Evolutionary conservation across 2,329 filamentous ascomycete species (phyloP), one percentile per base, ranked within the genome.

Genomic region (Cladorrhinum sp.): DNA sequence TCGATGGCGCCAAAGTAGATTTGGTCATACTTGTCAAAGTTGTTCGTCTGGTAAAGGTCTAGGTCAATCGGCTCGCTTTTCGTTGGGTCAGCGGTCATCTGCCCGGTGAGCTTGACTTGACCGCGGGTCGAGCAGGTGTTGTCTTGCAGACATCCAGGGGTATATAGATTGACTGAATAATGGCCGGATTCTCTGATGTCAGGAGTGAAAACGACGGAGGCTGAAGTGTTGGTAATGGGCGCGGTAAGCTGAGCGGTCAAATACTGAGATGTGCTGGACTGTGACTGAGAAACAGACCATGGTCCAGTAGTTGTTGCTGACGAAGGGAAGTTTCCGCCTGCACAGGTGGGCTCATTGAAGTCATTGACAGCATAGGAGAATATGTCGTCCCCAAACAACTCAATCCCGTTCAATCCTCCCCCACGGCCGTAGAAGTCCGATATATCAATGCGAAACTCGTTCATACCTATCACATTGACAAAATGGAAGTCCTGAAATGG

Each of bases 11-110:
- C 95, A 66, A 88, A 89, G 75, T 92, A 96, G 61, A 99, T 87
- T 67, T 91, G 87, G 72, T 99, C 95, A 71, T 96, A 98, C 75
- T 99, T 99, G 79, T 98, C 94, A 73, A 88, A 96, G 72, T 96
- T 84, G 76, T 99, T 99, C 18, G 93, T 96, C 75, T 99, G 95
- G 72, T 84, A 96, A 7, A 97, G 77, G 0, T 84, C 82, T 0
- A 81, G 85, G 26, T 84, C 81, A 60, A 87, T 80, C 4, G 83
- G 79, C 36, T 74, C 72, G 55, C 65, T 64, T 68, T 77, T 67
- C 68, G 74, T 71, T 59, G 76, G 69, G 71, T 80, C 69, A 67
- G 79, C 76, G 2, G 86, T 83, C 79, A 95, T 86, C 23, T 81
- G 82, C 33, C 87, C 90, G 1, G 90, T 94, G 57, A 99, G 81